phyloP scores from a whole-genome alignment of 495 filamentous ascomycete species.

The Lophium mytilinum region DNA sequence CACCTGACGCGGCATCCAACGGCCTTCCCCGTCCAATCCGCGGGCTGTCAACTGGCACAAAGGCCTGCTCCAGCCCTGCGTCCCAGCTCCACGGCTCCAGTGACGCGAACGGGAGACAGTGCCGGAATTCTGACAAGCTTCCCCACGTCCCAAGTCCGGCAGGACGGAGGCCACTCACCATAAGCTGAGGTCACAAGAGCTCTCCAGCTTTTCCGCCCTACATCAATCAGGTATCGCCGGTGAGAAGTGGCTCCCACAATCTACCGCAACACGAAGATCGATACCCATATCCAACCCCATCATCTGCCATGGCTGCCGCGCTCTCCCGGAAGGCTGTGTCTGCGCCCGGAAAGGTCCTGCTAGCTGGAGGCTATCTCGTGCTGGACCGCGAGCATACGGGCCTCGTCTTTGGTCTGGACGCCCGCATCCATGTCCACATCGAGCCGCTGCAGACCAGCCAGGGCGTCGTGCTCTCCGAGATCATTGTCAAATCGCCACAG shows the following conservation, averaged over 20 bases:
- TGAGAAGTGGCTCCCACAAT: background rate
- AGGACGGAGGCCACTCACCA: background rate
- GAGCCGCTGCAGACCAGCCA: constrained; percentile 47
- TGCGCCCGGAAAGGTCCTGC: constrained; percentile 89
- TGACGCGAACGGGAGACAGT: background rate
- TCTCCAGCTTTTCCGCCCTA: background rate
- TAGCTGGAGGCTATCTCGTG: constrained; percentile 91
- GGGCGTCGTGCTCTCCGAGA: constrained; percentile 54
- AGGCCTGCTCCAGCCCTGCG: no score
- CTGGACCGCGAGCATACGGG: constrained; percentile 82
- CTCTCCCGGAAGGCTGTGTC: constrained; percentile 57
- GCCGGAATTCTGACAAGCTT: background rate
- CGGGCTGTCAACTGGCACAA: no score
- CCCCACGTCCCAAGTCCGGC: background rate
- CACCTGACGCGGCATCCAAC: no score
- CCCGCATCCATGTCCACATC: constrained; percentile 81
- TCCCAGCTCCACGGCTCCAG: background rate
- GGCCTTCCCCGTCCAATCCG: no score
- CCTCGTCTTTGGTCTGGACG: constrained; percentile 88
- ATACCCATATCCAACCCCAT: background rate
- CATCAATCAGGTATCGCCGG: background rate
- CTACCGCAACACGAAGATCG: background rate
- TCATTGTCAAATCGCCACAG: constrained; percentile 84
- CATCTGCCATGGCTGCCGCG: background rate
- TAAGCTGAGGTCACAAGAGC: constrained; percentile 3